phyloP scores from a whole-genome alignment of 1,284 basidiomycete genomes.

The Moesziomyces aphidis region DNA sequence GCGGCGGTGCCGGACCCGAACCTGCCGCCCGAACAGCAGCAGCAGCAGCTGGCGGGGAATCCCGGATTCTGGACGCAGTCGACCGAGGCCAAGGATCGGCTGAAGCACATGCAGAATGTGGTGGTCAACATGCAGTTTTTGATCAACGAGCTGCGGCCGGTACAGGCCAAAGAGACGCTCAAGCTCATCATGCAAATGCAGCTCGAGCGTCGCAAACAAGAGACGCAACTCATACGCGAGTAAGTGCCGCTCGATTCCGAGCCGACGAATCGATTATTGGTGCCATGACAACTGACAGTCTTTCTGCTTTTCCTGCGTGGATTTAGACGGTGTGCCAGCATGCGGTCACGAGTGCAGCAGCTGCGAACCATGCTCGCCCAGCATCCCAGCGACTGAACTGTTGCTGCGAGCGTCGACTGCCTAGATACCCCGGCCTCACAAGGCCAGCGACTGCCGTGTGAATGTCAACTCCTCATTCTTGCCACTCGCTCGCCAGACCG shows the following conservation, averaged over 20 bases:
- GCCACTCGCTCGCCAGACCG: no score
- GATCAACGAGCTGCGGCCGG: slow-evolving; percentile 62
- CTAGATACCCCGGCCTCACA: neutral
- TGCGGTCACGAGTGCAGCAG: slow-evolving; percentile 27
- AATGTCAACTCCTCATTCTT: neutral
- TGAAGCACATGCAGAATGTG: slow-evolving; percentile 60
- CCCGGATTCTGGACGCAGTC: slow-evolving; percentile 49
- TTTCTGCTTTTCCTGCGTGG: neutral
- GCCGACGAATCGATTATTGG: no score
- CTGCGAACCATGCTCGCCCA: slow-evolving; percentile 28
- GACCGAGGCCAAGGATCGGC: slow-evolving; percentile 54
- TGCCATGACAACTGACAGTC: neutral
- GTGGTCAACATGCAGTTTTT: slow-evolving; percentile 65
- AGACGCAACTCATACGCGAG: slow-evolving; percentile 51
- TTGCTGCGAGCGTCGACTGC: neutral
- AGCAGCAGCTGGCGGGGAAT: slow-evolving; percentile 33
- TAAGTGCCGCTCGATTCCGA: no score
- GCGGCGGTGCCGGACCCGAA: slow-evolving; percentile 38
- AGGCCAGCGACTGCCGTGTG: neutral
- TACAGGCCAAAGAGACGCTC: slow-evolving; percentile 60
- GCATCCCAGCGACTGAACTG: neutral
- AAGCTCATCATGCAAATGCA: slow-evolving; percentile 55
- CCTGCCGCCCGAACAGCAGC: slow-evolving; percentile 29
- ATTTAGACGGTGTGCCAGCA: slow-evolving; percentile 30
- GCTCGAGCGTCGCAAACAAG: slow-evolving; percentile 49